Percentiles rank a stretch among this genome's conserved stretches.
phyloP scores from a whole-genome alignment of 1,139 yeast genomes.

The Diutina mesorugosa region DNA sequence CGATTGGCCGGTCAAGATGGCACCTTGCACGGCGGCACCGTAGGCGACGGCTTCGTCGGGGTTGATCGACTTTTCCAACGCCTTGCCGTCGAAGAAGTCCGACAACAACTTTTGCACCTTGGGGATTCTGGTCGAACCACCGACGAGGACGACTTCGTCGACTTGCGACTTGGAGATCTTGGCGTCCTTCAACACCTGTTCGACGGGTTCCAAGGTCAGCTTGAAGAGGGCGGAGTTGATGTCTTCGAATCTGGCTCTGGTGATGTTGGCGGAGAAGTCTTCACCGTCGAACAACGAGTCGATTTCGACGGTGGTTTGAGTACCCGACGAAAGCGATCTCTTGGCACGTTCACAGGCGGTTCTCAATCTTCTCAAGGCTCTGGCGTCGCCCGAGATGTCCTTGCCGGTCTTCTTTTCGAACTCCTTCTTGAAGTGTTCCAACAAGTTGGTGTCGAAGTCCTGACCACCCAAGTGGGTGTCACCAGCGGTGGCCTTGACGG shows the following conservation, averaged over 20 bases:
- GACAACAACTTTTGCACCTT: conserved; percentile 27
- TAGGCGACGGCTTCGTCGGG: conserved; percentile 73
- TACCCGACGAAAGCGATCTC: conserved; percentile 28
- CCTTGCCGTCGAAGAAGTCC: conserved; percentile 29
- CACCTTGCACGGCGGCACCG: conserved; percentile 99
- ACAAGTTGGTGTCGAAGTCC: conserved; percentile 57
- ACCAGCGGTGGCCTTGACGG: conserved; percentile 99
- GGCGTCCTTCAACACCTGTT: conserved; percentile 20
- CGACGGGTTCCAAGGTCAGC: conserved; percentile 10
- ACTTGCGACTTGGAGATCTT: conserved; percentile 25
- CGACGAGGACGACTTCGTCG: conserved; percentile 26
- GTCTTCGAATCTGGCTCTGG: conserved; percentile 11
- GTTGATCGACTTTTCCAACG: conserved; percentile 34
- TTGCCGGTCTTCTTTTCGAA: conserved; percentile 90
- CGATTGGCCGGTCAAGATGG: conserved; percentile 89
- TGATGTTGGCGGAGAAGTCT: conserved; percentile 10
- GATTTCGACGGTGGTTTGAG: conserved; percentile 19
- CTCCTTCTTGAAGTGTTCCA: conserved; percentile 74
- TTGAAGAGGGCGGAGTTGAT: conserved; percentile 9
- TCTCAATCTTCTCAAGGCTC: conserved; percentile 28
- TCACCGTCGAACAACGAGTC: conserved; percentile 18
- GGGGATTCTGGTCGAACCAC: conserved; percentile 31
- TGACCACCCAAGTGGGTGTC: conserved; percentile 99
- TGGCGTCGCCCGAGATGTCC: conserved; percentile 74
- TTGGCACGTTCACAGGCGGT: conserved; percentile 29